Evolutionary conservation across 208 protist genomes (phyloP).

Genomic region (Strigomonas culicis): DNA sequence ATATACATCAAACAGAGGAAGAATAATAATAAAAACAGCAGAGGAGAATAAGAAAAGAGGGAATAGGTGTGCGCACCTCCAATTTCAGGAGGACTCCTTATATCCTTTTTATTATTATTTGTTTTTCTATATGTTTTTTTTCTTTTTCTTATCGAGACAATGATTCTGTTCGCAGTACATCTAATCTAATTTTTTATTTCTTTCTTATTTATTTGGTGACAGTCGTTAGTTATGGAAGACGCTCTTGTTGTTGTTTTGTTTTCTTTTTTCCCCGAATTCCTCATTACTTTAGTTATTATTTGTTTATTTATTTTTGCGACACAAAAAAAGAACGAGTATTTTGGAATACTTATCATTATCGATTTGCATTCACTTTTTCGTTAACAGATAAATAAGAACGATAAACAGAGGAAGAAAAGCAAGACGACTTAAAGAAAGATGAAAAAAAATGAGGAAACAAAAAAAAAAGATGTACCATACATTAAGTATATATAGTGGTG

Average conservation of each 20-base stretch:
- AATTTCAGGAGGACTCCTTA: neutral
- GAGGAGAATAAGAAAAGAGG: slow-evolving; percentile 14
- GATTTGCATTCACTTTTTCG: no score
- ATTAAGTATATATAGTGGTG: neutral
- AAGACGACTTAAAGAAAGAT: neutral
- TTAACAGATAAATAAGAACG: neutral
- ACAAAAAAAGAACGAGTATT: no score
- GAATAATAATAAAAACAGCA: slow-evolving; percentile 2
- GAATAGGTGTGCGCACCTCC: neutral
- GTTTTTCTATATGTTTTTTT: slow-evolving; percentile 3
- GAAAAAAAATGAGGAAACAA: neutral
- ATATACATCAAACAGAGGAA: no score
- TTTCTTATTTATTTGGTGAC: neutral
- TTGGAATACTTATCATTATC: no score
- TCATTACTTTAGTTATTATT: no score
- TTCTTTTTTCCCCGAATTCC: no score
- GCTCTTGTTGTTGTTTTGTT: no score
- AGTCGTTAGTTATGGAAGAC: no score
- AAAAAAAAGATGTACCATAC: no score
- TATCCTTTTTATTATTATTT: slow-evolving; percentile 1
- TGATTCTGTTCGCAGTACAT: neutral
- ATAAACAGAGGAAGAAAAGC: neutral
- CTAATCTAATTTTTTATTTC: neutral
- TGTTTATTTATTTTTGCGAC: no score
- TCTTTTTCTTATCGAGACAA: neutral